Base-by-base conservation (phyloP, 139 green algal species). In the Auxenochlorella protothecoides region DNA sequence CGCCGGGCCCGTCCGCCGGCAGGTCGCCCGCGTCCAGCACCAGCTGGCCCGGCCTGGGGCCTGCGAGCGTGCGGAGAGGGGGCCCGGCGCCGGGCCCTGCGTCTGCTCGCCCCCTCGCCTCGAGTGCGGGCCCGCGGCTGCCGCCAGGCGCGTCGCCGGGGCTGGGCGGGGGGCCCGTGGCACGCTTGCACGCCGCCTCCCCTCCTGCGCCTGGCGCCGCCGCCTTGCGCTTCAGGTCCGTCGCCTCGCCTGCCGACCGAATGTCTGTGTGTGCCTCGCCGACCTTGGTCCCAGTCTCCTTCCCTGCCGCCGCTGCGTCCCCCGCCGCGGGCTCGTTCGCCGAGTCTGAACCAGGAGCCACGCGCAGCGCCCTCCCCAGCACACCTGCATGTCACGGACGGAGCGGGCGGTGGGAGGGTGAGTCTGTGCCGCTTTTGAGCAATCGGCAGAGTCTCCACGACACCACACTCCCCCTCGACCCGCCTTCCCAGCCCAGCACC, bases 211-310 rank as follows among this genome's bases (percentile, higher is more conserved):
- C n/a, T 76, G 64, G 15, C 54, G 59, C 65, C 27, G 84, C 79
- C 14, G 81, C 78, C 14, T 81, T 82, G 14, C 84, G 80, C 71
- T 89, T 89, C 2, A 76, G 63, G 52, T 61, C 71, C 14, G 72
- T 65, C 51, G 66, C 70, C 14, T 53, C 70, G 44, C 53, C 70
- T 6, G 59, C 56, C 56, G 67, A 44, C 27, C 27, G 1, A 44
- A 44, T 44, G 27, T 44, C 27, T 1, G 27, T 1, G 27, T 44
- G 27, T 44, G 27, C 27, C 27, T 44, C 27, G 27, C 27, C 27
- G 27, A 44, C 27, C 27, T 44, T 1, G 1, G 27, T 44, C 55
- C 55, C 27, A 57, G 16, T 9, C 57, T 53, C 15, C 59, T 63
- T 55, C 4, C 27, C 70, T 3, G 3, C 62, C 3, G n/a, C 69